A percentile compares a stretch with the other conserved stretches of the same genome.
Evolutionary conservation across 257 asterid genomes (phyloP).

Genomic region (Anisodus acutangulus): DNA sequence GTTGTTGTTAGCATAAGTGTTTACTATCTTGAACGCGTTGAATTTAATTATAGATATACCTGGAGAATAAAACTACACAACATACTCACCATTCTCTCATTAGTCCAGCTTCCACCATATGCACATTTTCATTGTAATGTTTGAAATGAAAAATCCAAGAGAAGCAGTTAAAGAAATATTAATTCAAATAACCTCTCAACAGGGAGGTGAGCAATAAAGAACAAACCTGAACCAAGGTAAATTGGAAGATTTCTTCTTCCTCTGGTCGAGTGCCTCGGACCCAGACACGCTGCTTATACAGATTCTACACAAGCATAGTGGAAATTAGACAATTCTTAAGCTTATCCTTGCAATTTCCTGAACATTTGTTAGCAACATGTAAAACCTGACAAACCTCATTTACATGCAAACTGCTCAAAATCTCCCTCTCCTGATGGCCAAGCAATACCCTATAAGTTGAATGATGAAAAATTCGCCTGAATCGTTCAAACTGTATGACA

Average conservation of each 20-base stretch:
- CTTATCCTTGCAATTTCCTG: not conserved
- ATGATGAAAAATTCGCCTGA: slow-evolving; percentile 91
- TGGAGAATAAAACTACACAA: not conserved
- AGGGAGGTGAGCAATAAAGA: slow-evolving; percentile 26
- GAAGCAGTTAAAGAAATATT: slow-evolving; percentile 6
- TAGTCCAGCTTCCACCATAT: slow-evolving; percentile 23
- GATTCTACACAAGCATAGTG: slow-evolving; percentile 50
- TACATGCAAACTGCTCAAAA: slow-evolving; percentile 80
- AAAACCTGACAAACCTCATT: slow-evolving; percentile 62
- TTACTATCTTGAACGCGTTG: not conserved
- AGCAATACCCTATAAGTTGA: slow-evolving; percentile 87
- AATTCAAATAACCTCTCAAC: not conserved
- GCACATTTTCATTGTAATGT: slow-evolving; percentile 20
- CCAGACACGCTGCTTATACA: slow-evolving; percentile 86
- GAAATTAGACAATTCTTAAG: slow-evolving; percentile 28
- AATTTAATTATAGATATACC: not conserved
- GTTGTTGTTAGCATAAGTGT: not conserved
- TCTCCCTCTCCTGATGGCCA: slow-evolving; percentile 85
- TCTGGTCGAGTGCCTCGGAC: slow-evolving; percentile 88
- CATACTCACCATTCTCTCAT: not conserved
- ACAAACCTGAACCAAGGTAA: slow-evolving; percentile 84
- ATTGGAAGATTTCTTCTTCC: slow-evolving; percentile 83
- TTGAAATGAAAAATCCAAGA: slow-evolving; percentile 25
- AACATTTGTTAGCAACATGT: slow-evolving; percentile 17
- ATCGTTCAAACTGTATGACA: slow-evolving; percentile 76